Conservation (phyloP, 345 rosid genomes). For the Eucalyptus cloeziana region DNA sequence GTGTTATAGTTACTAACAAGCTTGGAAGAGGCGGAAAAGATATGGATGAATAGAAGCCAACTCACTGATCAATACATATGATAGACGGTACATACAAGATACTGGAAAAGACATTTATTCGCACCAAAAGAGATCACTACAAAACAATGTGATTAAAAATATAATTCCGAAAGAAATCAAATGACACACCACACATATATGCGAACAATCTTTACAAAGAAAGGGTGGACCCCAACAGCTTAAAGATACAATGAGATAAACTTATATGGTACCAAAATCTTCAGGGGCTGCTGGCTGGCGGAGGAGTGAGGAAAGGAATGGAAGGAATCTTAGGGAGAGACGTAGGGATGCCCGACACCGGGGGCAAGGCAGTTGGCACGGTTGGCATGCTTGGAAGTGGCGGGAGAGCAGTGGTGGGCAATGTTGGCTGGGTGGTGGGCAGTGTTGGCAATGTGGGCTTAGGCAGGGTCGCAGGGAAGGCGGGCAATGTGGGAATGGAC, state of each 20-base stretch:
- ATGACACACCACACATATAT: background rate
- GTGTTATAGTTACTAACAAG: background rate
- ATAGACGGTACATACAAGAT: background rate
- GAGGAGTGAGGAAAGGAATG: constrained; percentile 18
- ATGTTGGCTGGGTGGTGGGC: background rate
- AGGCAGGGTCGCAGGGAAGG: background rate
- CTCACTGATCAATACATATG: background rate
- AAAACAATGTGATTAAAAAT: background rate
- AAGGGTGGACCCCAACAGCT: background rate
- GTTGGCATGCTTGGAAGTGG: constrained; percentile 1
- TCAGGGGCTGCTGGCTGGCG: constrained; percentile 8
- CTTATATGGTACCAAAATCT: background rate
- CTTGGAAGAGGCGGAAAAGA: background rate
- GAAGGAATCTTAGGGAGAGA: constrained; percentile 12
- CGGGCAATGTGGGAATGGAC: background rate
- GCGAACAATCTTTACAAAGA: background rate
- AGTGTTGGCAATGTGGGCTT: background rate
- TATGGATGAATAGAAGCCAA: background rate
- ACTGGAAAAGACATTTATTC: background rate
- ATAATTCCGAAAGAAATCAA: background rate
- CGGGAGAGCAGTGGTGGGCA: background rate
- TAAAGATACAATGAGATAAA: background rate
- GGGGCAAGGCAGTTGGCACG: background rate
- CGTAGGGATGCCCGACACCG: constrained; percentile 7
- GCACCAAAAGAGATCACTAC: fast-evolving